phyloP scores from a whole-genome alignment of 2,329 filamentous ascomycete genomes.

The Chaetomiaceae sp. region DNA sequence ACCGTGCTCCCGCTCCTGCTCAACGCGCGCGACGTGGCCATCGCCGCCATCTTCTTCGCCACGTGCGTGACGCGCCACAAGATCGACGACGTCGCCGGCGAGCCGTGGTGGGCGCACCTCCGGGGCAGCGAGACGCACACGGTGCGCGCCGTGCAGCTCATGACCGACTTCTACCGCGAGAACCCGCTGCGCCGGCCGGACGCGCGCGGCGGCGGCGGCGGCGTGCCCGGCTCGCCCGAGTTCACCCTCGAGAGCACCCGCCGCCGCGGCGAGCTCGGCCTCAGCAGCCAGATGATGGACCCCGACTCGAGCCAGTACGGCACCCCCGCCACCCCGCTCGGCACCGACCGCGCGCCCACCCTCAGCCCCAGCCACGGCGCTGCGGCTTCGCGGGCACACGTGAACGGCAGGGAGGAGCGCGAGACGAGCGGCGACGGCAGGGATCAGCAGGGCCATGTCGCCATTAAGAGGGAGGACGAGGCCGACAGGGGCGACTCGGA shows the following conservation, averaged over 20 bases:
- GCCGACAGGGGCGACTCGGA: constrained; percentile 28
- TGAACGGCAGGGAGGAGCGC: constrained; percentile 8
- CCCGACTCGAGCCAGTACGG: constrained; percentile 43
- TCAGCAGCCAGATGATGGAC: constrained; percentile 39
- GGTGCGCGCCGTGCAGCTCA: constrained; percentile 64
- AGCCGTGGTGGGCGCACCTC: constrained; percentile 82
- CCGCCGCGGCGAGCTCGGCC: constrained; percentile 38
- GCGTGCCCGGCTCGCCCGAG: constrained; percentile 44
- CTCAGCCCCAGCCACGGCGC: constrained; percentile 36
- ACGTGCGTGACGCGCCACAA: constrained; percentile 65
- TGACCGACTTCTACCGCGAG: constrained; percentile 62
- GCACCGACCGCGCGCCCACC: constrained; percentile 41
- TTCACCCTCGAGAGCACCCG: constrained; percentile 53
- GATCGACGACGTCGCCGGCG: constrained; percentile 70
- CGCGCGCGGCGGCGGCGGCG: too few species aligned
- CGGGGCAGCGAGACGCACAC: constrained; percentile 66
- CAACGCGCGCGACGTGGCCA: constrained; percentile 72
- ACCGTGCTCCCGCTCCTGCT: constrained; percentile 80
- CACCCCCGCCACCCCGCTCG: constrained; percentile 47
- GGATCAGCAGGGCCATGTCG: neutral
- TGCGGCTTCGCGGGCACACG: neutral
- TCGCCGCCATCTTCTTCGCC: constrained; percentile 80
- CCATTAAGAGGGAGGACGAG: constrained; percentile 13
- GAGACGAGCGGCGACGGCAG: neutral
- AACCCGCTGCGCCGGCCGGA: constrained; percentile 57